These are phyloP conservation scores for Eragrostis nindensis DNA, from an alignment of 176 grass and related monocot species.

Conservation along the genomic window DNA sequence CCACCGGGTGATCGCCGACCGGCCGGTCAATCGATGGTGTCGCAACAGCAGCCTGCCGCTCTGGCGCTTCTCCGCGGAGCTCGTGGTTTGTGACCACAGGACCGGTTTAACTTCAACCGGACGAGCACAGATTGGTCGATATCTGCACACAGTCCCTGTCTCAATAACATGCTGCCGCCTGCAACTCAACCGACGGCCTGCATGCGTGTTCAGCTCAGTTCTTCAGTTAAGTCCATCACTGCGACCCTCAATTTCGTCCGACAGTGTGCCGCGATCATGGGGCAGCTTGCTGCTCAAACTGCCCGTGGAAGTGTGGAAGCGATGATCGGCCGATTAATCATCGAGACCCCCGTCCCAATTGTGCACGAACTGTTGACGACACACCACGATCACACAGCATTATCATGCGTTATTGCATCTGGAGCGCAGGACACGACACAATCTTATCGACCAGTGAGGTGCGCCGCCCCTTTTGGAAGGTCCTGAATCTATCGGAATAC, in stretches of 20 bases:
- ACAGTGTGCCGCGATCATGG: not conserved
- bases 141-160: not conserved
- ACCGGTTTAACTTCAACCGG: not conserved
- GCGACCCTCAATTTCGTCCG: not conserved
- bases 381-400: not conserved
- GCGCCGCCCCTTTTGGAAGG: not conserved
- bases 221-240: too few species aligned
- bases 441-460: not conserved
- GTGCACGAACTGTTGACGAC: not conserved
- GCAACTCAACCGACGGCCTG: not conserved
- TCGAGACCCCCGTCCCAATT: not conserved
- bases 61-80: conserved; percentile 4
- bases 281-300: too few species aligned
- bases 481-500: not conserved
- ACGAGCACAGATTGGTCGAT: not conserved
- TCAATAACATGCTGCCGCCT: conserved; percentile 15
- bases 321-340: not conserved
- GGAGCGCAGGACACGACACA: not conserved
- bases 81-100: conserved; percentile 2
- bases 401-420: not conserved
- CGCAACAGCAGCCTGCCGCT: not conserved
- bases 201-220: too few species aligned
- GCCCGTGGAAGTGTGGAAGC: too few species aligned
- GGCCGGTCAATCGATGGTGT: too few species aligned
- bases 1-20: too few species aligned